These are phyloP conservation scores for Apiospora aurea DNA, from an alignment of 2,329 filamentous ascomycete species.

Conservation along the genomic window DNA sequence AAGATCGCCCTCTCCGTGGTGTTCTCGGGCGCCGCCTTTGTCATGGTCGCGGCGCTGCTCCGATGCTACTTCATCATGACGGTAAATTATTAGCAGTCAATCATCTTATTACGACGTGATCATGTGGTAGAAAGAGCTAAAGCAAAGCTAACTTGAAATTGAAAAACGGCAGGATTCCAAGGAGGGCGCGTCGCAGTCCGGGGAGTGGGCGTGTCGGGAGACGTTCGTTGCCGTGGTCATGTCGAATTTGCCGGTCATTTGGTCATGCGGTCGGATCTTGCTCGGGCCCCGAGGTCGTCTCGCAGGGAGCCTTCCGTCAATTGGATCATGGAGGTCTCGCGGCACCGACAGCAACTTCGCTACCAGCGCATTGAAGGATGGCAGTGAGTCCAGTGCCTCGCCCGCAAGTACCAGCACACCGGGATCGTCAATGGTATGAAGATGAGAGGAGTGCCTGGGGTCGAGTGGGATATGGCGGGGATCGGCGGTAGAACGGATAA, in stretches of 20 bases:
- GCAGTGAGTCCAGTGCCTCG: neutral
- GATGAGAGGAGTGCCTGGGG: neutral
- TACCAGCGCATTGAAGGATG: too few species aligned
- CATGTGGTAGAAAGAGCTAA: neutral
- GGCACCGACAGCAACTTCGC: neutral
- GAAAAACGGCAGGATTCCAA: constrained; percentile 20
- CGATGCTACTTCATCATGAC: constrained; percentile 26
- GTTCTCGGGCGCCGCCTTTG: constrained; percentile 27
- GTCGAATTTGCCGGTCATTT: constrained; percentile 27
- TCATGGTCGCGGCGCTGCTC: constrained; percentile 26
- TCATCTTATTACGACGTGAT: neutral
- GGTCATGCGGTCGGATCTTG: constrained; percentile 5
- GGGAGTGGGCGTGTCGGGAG: constrained; percentile 26
- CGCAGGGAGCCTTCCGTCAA: constrained; percentile 32
- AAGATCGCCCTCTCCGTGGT: constrained; percentile 22
- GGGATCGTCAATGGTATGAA: neutral
- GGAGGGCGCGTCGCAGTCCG: constrained; percentile 24
- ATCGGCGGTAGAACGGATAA: neutral
- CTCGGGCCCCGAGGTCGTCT: constrained; percentile 25
- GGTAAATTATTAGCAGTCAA: constrained; percentile 18
- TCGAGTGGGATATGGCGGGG: neutral
- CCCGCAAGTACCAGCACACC: neutral
- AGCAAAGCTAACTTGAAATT: constrained; percentile 1
- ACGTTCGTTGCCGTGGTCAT: constrained; percentile 27
- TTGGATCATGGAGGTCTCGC: neutral